Base-by-base conservation (phyloP, 345 rosid species). In the Lumnitzera littorea region DNA sequence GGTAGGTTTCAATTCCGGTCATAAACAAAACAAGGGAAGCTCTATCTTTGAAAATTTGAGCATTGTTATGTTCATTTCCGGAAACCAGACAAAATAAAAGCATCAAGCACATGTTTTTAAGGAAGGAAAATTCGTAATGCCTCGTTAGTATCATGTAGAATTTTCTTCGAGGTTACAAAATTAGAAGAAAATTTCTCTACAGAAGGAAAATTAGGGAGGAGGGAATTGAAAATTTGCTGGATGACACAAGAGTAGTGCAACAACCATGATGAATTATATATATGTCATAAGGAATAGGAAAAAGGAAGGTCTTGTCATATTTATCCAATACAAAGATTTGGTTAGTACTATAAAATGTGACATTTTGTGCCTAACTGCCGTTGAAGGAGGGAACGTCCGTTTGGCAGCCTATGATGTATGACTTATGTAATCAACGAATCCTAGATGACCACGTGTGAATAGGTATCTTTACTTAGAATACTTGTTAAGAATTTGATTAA, bases 1-100 rank as follows among this genome's bases (percentile, higher is more conserved):
- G 84, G 72, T 81, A 91, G 23, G 67, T 78, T 55, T 53, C 65
- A 54, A 92, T 72, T 31, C 74, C 79, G 0, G 81, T 65, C 84
- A 55, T 84, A 73, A 92, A 81, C 52, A 78, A 57, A 48, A 92
- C 71, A 61, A 92, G 70, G 16, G 96, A 78, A 48, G 48, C 72
- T 77, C 64, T 65, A 54, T 89, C 90, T n/a, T 15, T 55, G 20
- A 12, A 46, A 31, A 73, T 46, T 12, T 13, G 53, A 50, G 52
- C 55, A 13, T 69, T 74, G 53, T 11, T 17, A 7, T 54, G 24
- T 41, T 63, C 70, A 47, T 76, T 56, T 5, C 68, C 76, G 14
- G 71, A 64, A 27, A 72, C 73, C 60, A 70, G 36, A 71, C 60
- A 64, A 58, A 69, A 24, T 63, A 72, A 58, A 61, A 59, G 53